Evolutionary conservation across 2,329 filamentous ascomycete genomes (phyloP).

Genomic region (Metarhizium robertsii): DNA sequence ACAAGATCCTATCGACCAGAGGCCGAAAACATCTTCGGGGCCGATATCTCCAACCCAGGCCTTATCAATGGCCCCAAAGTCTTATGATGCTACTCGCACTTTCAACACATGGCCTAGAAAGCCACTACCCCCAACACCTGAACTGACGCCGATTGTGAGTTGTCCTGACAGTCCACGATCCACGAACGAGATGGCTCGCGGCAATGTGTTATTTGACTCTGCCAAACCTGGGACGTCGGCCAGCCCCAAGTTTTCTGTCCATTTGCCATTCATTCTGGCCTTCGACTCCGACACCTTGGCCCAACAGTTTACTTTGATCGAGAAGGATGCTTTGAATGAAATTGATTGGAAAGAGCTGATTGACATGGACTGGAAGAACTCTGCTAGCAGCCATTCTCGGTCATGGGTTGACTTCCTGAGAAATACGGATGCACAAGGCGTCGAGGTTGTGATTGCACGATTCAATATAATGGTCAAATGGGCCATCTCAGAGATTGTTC

Average conservation of each 20-base stretch:
- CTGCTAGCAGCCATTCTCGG: conserved; percentile 51
- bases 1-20: not conserved
- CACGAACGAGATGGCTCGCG: conserved; percentile 16
- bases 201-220: conserved; percentile 26
- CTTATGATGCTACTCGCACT: not conserved
- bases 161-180: conserved; percentile 18
- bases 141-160: conserved; percentile 35
- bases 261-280: conserved; percentile 71
- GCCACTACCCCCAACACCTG: conserved; percentile 32
- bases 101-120: conserved; percentile 8
- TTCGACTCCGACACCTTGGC: conserved; percentile 73
- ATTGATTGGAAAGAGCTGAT: conserved; percentile 85
- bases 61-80: conserved; percentile 16
- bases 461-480: conserved; percentile 88
- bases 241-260: conserved; percentile 37
- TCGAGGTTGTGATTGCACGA: conserved; percentile 75
- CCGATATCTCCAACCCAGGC: conserved; percentile 40
- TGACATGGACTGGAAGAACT: conserved; percentile 72
- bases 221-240: conserved; percentile 20
- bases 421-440: conserved; percentile 61
- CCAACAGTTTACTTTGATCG: conserved; percentile 76
- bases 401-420: conserved; percentile 79
- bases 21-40: conserved; percentile 29
- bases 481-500: conserved; percentile 69
- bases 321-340: conserved; percentile 77